A percentile compares a stretch with the other conserved stretches of the same genome.
Conservation (phyloP, 257 asterid genomes). For the Salvia rosmarinus region DNA sequence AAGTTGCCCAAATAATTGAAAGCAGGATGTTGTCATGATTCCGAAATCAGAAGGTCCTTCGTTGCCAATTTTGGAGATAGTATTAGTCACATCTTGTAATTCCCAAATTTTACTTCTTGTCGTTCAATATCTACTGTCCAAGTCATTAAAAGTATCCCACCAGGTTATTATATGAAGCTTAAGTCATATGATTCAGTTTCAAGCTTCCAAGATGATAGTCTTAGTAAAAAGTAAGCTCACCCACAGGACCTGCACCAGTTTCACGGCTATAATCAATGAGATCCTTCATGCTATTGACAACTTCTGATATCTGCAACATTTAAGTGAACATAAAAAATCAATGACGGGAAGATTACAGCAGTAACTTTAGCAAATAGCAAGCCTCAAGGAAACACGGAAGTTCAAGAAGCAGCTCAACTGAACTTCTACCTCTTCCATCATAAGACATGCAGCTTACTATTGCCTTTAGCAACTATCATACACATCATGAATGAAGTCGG, state of each 20-base stretch:
- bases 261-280: slow-evolving; percentile 92
- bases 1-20: background rate
- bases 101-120: slow-evolving; percentile 14
- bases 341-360: background rate
- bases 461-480: background rate
- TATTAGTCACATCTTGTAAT: background rate
- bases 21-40: background rate
- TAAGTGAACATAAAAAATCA: background rate
- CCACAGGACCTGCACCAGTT: slow-evolving; percentile 94
- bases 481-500: background rate
- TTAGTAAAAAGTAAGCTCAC: slow-evolving; percentile 48
- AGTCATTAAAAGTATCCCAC: slow-evolving; percentile 4
- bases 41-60: background rate
- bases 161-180: background rate
- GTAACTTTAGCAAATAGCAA: background rate
- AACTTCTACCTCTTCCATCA: background rate
- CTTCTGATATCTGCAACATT: slow-evolving; percentile 91
- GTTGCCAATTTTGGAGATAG: slow-evolving; percentile 2
- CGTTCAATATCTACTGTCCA: background rate
- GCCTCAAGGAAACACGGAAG: background rate
- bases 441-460: background rate
- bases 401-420: background rate
- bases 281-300: slow-evolving; percentile 99
- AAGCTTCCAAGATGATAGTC: background rate
- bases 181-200: background rate